Evolutionary conservation across 257 asterid species (phyloP).

Genomic region (Asclepias syriaca): DNA sequence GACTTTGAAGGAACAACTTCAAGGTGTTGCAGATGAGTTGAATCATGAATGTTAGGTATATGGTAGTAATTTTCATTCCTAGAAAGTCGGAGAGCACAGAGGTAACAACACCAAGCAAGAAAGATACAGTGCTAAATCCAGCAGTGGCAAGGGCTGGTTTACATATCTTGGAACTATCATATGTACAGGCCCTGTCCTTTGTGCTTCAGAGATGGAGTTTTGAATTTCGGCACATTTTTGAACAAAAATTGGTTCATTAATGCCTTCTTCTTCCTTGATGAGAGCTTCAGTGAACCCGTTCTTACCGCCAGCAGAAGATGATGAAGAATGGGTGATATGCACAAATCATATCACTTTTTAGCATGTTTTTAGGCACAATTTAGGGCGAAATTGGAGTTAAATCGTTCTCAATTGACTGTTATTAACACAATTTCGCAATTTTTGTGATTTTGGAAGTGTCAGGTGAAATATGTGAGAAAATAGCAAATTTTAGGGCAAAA

Average conservation of each 20-base stretch:
- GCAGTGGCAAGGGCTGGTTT: slow-evolving; percentile 80
- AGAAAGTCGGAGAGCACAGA: slow-evolving; percentile 72
- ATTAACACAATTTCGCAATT: no score
- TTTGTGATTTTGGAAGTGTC: no score
- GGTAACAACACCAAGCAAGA: slow-evolving; percentile 66
- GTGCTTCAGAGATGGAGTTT: slow-evolving; percentile 48
- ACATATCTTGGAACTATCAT: slow-evolving; percentile 43
- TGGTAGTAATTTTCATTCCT: slow-evolving; percentile 78
- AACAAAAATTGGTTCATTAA: slow-evolving; percentile 30
- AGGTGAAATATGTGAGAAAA: no score
- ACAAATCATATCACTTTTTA: no score
- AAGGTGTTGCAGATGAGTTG: no score
- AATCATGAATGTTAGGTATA: no score
- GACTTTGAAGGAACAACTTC: no score
- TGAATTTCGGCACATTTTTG: slow-evolving; percentile 42
- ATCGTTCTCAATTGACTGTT: no score
- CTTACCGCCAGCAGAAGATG: slow-evolving; percentile 15
- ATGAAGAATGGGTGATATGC: slow-evolving; percentile 7
- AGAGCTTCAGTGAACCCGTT: slow-evolving; percentile 28
- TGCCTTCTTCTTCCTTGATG: slow-evolving; percentile 43
- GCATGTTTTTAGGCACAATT: no score
- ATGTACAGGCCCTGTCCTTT: slow-evolving; percentile 43
- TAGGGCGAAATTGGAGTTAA: no score
- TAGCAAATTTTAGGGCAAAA: no score
- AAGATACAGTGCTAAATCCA: slow-evolving; percentile 50